These are phyloP conservation scores for Simplicillium sp. DNA, from an alignment of 2,329 filamentous ascomycete genomes.

Conservation along the genomic window DNA sequence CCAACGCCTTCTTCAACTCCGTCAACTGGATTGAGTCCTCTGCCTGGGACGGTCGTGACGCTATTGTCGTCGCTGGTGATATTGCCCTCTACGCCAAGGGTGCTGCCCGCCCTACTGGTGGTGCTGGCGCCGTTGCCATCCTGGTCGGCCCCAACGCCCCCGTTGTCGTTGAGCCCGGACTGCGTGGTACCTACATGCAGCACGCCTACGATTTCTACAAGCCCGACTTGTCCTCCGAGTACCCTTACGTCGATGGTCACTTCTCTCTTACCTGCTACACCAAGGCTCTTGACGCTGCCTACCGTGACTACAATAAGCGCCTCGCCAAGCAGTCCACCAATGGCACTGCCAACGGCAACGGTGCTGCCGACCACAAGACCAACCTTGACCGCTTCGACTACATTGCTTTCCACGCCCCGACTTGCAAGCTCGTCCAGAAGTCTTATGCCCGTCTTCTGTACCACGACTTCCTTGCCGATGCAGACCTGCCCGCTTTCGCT, in stretches of 20 bases:
- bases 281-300: conserved; percentile 70
- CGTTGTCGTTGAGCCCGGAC: conserved; percentile 66
- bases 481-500: conserved; percentile 56
- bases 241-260: conserved; percentile 77
- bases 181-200: conserved; percentile 71
- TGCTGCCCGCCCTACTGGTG: conserved; percentile 70
- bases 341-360: conserved; percentile 39
- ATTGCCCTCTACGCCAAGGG: conserved; percentile 83
- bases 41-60: conserved; percentile 75
- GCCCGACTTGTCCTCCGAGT: conserved; percentile 79
- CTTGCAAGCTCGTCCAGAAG: conserved; percentile 81
- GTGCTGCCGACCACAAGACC: conserved; percentile 43
- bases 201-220: conserved; percentile 89
- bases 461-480: conserved; percentile 72
- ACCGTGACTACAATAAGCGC: conserved; percentile 70
- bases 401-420: conserved; percentile 74
- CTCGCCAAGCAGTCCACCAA: conserved; percentile 53
- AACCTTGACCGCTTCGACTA: conserved; percentile 75
- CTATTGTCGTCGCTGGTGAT: conserved; percentile 70
- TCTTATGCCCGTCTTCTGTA: conserved; percentile 77
- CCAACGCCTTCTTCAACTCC: conserved; percentile 75
- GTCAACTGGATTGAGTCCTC: conserved; percentile 84
- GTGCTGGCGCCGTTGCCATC: conserved; percentile 71
- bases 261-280: conserved; percentile 77
- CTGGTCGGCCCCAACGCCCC: conserved; percentile 71